phyloP scores from a whole-genome alignment of 352 stramenopile genomes.

The Pythium monospermum region DNA sequence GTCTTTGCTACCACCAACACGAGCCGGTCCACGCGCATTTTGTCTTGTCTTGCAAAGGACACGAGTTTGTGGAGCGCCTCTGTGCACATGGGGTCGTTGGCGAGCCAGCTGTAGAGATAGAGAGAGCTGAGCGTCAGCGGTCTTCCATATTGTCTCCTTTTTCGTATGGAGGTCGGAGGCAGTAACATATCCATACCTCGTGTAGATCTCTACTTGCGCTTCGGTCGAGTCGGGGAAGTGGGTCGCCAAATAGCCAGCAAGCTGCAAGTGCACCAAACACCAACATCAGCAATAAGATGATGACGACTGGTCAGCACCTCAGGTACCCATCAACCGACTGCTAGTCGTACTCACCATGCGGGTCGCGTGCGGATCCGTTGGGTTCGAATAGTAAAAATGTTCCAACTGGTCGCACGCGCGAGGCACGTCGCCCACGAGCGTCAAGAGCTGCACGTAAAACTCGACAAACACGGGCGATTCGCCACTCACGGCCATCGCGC shows the following conservation, averaged over 20 bases:
- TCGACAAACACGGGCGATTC: constrained; percentile 60
- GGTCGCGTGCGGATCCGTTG: constrained; percentile 48
- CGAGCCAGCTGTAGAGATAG: constrained; percentile 47
- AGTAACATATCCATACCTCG: constrained; percentile 5
- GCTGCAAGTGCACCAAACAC: too few relatives aligned
- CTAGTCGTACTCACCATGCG: constrained; percentile 46
- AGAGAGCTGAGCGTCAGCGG: too few relatives aligned
- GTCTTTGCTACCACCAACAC: constrained; percentile 35
- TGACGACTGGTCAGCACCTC: background rate
- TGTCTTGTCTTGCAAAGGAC: constrained; percentile 33
- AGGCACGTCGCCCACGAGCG: constrained; percentile 52
- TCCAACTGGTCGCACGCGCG: constrained; percentile 70
- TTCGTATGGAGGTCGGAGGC: too few relatives aligned
- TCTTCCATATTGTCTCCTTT: too few relatives aligned
- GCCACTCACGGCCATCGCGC: constrained; percentile 50
- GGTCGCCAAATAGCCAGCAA: constrained; percentile 17
- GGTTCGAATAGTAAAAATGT: constrained; percentile 57
- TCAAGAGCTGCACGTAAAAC: constrained; percentile 67
- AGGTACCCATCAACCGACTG: background rate
- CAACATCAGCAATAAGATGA: too few relatives aligned
- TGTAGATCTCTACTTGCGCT: constrained; percentile 20
- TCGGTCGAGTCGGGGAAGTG: constrained; percentile 24
- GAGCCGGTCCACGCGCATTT: constrained; percentile 31
- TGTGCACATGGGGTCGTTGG: constrained; percentile 41
- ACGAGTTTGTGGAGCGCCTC: constrained; percentile 51